Conservation (phyloP, 2,329 filamentous ascomycete genomes). For the Microthyrium microscopicum region DNA sequence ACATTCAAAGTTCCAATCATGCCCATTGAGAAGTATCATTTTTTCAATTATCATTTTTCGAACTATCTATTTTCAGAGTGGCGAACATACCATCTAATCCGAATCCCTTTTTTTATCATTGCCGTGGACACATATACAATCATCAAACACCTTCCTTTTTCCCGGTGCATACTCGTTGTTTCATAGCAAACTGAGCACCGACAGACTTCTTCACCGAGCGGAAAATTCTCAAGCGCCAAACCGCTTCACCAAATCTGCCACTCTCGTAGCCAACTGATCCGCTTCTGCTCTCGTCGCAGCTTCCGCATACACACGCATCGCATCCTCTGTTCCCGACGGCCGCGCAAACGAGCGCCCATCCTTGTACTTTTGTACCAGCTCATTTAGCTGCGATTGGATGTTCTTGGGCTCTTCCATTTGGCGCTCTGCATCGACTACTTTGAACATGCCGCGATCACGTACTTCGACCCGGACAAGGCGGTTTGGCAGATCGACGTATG, state of each 20-base stretch:
- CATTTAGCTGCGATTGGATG: constrained; percentile 73
- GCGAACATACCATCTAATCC: too few species aligned
- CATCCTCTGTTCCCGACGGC: constrained; percentile 89
- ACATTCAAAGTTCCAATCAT: too few species aligned
- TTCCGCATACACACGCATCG: constrained; percentile 89
- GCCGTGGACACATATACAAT: too few species aligned
- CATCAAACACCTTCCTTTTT: too few species aligned
- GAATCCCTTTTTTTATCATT: too few species aligned
- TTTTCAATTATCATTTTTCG: too few species aligned
- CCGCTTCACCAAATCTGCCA: constrained; percentile 53
- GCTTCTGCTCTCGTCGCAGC: constrained; percentile 78
- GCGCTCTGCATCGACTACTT: constrained; percentile 82
- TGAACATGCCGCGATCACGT: constrained; percentile 71
- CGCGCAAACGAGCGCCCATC: constrained; percentile 81
- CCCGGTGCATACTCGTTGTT: too few species aligned
- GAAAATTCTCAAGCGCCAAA: constrained; percentile 7
- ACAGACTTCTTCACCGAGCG: too few species aligned
- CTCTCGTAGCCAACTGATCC: constrained; percentile 74
- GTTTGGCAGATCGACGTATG: constrained; percentile 89
- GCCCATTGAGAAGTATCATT: too few species aligned
- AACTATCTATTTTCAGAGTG: too few species aligned
- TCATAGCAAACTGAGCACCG: too few species aligned
- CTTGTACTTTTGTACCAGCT: constrained; percentile 75
- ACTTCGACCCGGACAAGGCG: constrained; percentile 89
- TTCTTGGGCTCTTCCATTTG: constrained; percentile 65